Evolutionary conservation across 2,329 filamentous ascomycete genomes (phyloP).

Genomic region (Talaromyces islandicus): DNA sequence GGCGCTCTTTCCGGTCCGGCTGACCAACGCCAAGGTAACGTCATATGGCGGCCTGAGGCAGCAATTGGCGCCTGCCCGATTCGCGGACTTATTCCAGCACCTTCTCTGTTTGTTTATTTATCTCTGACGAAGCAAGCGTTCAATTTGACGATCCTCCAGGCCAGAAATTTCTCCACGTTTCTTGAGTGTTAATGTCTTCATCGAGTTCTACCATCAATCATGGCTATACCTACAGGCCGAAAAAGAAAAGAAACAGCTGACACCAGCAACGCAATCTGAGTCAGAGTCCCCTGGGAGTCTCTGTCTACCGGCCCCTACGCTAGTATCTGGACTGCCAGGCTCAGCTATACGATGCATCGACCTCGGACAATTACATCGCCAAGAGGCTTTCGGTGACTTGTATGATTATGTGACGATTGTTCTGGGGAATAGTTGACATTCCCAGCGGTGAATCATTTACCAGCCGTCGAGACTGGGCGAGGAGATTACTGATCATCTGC

Average conservation of each 20-base stretch:
- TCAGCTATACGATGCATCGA: background rate
- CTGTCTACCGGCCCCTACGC: background rate
- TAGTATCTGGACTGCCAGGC: background rate
- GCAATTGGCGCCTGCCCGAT: background rate
- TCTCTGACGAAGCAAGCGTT: background rate
- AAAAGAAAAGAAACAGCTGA: background rate
- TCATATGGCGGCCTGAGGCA: slow-evolving; percentile 10
- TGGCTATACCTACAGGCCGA: background rate
- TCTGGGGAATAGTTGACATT: background rate
- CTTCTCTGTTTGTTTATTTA: background rate
- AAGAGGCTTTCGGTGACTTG: background rate
- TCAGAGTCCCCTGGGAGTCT: background rate
- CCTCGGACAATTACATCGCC: too few relatives aligned
- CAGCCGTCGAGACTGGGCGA: background rate
- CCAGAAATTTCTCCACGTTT: background rate
- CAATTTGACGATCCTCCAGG: too few relatives aligned
- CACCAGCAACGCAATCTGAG: background rate
- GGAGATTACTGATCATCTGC: background rate
- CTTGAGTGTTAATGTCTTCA: background rate
- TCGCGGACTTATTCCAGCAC: background rate
- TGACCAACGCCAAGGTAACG: slow-evolving; percentile 2
- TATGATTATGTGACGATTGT: too few relatives aligned
- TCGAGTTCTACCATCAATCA: background rate
- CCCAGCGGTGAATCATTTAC: background rate
- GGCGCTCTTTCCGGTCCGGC: slow-evolving; percentile 1